These are phyloP conservation scores for Musa beccarii DNA, from an alignment of 176 grass and related monocot genomes.

Conservation along the genomic window DNA sequence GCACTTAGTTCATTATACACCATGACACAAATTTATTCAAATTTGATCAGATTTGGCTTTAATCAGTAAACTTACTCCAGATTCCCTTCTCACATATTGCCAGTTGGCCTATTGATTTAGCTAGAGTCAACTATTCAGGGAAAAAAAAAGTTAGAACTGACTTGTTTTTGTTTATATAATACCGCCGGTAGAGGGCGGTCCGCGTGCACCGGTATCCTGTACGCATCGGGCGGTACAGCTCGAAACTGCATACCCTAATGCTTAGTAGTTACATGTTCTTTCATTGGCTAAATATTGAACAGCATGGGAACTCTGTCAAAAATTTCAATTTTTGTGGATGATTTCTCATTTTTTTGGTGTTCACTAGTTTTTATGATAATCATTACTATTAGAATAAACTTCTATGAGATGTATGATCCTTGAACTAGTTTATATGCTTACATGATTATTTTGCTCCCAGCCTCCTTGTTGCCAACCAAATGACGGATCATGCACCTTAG, in stretches of 20 bases:
- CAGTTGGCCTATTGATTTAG: no score
- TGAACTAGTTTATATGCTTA: background rate
- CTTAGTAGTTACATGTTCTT: background rate
- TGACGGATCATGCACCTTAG: slow-evolving; percentile 35
- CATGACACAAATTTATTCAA: background rate
- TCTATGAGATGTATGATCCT: background rate
- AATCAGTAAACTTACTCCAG: background rate
- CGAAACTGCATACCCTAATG: no score
- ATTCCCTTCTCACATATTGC: no score
- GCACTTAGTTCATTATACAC: background rate
- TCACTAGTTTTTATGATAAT: background rate
- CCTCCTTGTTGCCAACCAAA: slow-evolving; percentile 56
- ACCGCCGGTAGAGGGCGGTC: no score
- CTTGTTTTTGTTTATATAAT: no score
- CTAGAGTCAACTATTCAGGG: no score
- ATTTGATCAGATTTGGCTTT: background rate
- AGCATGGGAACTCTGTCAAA: no score
- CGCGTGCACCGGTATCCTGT: no score
- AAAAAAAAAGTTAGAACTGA: no score
- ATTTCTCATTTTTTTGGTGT: background rate
- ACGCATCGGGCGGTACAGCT: no score
- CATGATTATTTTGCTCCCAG: slow-evolving; percentile 30
- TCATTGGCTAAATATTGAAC: background rate
- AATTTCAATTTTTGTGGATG: background rate
- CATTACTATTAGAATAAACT: background rate